Base-by-base conservation (phyloP, 495 filamentous ascomycete genomes). In the Penicillium parvum region DNA sequence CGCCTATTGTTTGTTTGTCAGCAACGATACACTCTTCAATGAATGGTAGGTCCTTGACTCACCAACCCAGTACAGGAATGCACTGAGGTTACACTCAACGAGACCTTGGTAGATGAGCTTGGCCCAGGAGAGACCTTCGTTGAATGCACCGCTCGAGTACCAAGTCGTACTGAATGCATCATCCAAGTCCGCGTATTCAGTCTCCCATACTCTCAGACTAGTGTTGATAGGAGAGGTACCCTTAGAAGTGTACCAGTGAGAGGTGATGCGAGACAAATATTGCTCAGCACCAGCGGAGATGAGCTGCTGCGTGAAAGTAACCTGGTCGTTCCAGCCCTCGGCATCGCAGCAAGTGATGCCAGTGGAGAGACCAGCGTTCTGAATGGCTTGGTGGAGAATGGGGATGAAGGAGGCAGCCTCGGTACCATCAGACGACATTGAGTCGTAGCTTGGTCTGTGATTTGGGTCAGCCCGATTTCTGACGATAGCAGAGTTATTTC, bases 121-220 rank as follows among this genome's bases (percentile, higher is more conserved):
- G 1, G 78, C 78, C 78, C 78, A 82, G 1, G 69, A 71, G 32
- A 73, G 52, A 3, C 76, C 77, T 42, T 82, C 77, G 15, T 69
- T 68, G 4, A 57, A 49, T 9, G 48, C 65, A 12, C 74, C 74
- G 26, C 43, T 58, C 14, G 58, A 49, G 37, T 75, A 75, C 23
- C 25, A 41, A 20, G 38, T 41, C 10, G 38, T 19, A n/a, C 9
- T 32, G 74, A 77, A 82, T 4, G 60, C 49, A 17, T 65, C 69
- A 42, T 71, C 66, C 11, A 76, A 60, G 44, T 76, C 74, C 37
- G 65, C 69, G 34, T 60, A 72, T 41, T 81, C 76, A 1, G 73
- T 78, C 41, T 74, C 51, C 75, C 76, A 78, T 4, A 57, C 2
- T 33, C 45, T 28, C 64, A 37, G 16, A 78, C 55, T 41, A 12